Conservation (phyloP, 129 eudicot genomes). For the Daucus carota region DNA sequence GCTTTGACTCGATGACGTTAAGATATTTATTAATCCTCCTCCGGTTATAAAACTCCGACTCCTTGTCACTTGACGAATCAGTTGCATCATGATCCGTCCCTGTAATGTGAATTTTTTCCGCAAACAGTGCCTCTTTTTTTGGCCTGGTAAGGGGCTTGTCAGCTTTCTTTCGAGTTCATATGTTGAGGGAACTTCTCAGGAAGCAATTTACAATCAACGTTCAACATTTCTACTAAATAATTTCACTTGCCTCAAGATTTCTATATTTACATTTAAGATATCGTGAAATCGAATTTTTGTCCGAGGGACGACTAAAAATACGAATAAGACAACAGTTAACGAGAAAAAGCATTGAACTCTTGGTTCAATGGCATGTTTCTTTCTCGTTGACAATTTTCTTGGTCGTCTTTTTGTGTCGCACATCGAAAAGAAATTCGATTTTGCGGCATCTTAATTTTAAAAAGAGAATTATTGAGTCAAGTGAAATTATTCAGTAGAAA, state of each 20-base stretch:
- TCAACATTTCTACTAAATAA: slow-evolving; percentile 7
- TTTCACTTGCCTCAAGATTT: no score
- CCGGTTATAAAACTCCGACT: slow-evolving; percentile 37
- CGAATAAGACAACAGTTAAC: slow-evolving; percentile 14
- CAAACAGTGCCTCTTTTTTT: not conserved
- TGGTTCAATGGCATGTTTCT: no score
- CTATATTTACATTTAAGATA: no score
- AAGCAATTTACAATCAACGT: slow-evolving; percentile 47
- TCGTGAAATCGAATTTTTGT: not conserved
- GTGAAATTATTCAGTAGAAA: no score
- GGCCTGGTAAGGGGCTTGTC: slow-evolving; percentile 12
- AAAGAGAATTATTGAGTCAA: no score
- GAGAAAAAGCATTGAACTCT: no score
- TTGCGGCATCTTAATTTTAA: no score
- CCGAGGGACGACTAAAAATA: not conserved
- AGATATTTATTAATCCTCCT: slow-evolving; percentile 57
- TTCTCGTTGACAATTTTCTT: slow-evolving; percentile 25
- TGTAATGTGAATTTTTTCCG: slow-evolving; percentile 45
- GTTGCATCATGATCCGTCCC: slow-evolving; percentile 87
- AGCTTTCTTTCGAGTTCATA: slow-evolving; percentile 31
- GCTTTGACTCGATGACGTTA: slow-evolving; percentile 41
- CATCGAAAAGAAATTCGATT: not conserved
- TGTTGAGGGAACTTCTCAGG: slow-evolving; percentile 76
- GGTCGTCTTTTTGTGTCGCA: not conserved
- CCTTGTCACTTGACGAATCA: slow-evolving; percentile 80